phyloP scores from a whole-genome alignment of 2,329 filamentous ascomycete genomes.

The Coniochaeta prunicola region DNA sequence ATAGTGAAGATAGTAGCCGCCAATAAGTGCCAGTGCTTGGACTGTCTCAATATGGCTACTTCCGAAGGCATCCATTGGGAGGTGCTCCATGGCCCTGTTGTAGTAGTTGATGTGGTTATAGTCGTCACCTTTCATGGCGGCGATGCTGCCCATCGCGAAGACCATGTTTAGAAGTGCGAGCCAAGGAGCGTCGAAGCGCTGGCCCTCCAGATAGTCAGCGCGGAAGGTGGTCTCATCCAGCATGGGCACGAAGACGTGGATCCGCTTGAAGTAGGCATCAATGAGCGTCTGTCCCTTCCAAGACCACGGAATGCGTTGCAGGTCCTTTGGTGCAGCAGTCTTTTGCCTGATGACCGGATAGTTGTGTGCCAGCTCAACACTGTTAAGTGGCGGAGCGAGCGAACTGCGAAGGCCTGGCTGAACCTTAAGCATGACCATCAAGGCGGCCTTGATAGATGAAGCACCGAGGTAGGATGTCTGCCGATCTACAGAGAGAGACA shows the following conservation, averaged over 20 bases:
- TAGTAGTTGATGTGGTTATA: constrained; percentile 65
- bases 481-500: constrained; percentile 54
- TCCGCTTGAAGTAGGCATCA: constrained; percentile 68
- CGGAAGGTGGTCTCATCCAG: constrained; percentile 66
- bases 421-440: constrained; percentile 61
- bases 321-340: constrained; percentile 35
- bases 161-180: constrained; percentile 69
- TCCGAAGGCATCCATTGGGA: constrained; percentile 60
- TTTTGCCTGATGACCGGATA: constrained; percentile 35
- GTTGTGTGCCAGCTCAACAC: constrained; percentile 37
- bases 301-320: constrained; percentile 46
- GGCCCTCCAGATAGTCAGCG: constrained; percentile 54
- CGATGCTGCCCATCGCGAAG: constrained; percentile 67
- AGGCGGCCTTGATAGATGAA: constrained; percentile 67
- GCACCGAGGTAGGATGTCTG: constrained; percentile 62
- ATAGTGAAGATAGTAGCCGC: constrained; percentile 72
- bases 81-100: constrained; percentile 57
- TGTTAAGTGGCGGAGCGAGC: constrained; percentile 38
- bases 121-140: constrained; percentile 56
- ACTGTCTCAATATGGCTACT: constrained; percentile 67
- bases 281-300: constrained; percentile 62
- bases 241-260: constrained; percentile 67
- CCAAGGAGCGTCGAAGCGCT: constrained; percentile 62
- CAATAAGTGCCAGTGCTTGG: constrained; percentile 63
- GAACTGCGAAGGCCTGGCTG: constrained; percentile 39